Conservation (phyloP, 2,329 filamentous ascomycete species). For the Plenodomus biglobosus region DNA sequence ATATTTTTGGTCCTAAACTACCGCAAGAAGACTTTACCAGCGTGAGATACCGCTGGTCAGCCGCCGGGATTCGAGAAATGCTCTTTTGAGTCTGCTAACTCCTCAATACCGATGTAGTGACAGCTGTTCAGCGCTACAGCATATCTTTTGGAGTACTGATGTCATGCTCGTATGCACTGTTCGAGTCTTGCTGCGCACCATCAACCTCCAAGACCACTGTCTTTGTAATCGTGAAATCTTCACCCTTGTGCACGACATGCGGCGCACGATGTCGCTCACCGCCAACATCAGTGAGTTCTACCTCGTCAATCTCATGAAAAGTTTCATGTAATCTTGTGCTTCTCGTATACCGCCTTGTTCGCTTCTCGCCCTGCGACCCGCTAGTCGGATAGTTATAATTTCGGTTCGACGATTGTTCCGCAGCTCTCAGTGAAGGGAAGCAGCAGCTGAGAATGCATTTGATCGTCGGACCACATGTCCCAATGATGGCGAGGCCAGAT, state of each 20-base stretch:
- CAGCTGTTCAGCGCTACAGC: neutral
- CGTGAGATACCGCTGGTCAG: too few relatives aligned
- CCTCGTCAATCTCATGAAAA: conserved; percentile 1
- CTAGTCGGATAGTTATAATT: conserved; percentile 2
- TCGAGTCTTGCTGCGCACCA: conserved; percentile 3
- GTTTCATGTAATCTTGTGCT: neutral
- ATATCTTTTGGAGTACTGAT: conserved; percentile 2
- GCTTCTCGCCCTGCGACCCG: conserved; percentile 2
- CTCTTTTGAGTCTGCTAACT: too few relatives aligned
- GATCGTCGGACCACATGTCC: conserved; percentile 19
- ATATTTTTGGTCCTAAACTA: too few relatives aligned
- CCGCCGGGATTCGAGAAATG: too few relatives aligned
- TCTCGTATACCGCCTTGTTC: conserved; percentile 2
- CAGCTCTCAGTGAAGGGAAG: conserved; percentile 15
- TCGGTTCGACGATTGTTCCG: conserved; percentile 6
- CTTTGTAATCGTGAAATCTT: conserved; percentile 7
- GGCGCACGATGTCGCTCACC: neutral
- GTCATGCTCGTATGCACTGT: conserved; percentile 3
- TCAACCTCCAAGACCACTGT: conserved; percentile 8
- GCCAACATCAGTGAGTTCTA: neutral
- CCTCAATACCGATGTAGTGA: too few relatives aligned
- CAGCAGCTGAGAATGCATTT: conserved; percentile 20
- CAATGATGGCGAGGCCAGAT: conserved; percentile 18
- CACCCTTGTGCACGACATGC: neutral
- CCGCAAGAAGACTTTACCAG: too few relatives aligned